Conservation (phyloP, 768 basidiomycete genomes). For the Mycena olivaceomarginata region DNA sequence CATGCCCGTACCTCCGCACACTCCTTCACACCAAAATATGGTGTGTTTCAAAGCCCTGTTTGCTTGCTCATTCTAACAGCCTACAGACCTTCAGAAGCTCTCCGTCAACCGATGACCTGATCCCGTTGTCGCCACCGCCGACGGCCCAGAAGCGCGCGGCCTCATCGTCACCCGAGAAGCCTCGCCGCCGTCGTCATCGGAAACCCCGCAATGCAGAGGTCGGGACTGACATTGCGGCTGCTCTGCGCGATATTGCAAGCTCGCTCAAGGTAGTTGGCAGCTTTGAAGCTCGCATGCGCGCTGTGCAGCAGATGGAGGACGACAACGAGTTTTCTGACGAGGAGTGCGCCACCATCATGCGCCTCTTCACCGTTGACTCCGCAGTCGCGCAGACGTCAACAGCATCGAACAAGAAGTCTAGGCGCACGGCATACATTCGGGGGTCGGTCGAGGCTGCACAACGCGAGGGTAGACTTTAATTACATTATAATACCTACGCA, state of each 20-base stretch:
- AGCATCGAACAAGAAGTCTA: constrained; percentile 1
- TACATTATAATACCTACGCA: background rate
- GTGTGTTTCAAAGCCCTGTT: background rate
- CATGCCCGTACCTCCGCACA: background rate
- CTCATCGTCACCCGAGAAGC: background rate
- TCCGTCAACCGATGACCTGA: background rate
- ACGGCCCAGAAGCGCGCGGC: background rate
- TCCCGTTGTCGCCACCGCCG: background rate
- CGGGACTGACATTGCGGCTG: background rate
- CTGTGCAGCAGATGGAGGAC: constrained; percentile 2
- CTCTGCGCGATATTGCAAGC: constrained; percentile 5
- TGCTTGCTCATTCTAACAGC: background rate
- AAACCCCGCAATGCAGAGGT: constrained; percentile 8
- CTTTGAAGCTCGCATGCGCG: background rate
- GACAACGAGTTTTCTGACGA: constrained; percentile 8
- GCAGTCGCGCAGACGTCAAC: background rate
- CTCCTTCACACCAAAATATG: background rate
- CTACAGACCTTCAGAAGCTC: background rate
- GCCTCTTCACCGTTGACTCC: background rate
- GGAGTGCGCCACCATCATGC: constrained; percentile 4
- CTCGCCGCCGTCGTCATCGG: background rate
- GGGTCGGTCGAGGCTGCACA: background rate
- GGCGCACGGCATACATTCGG: background rate
- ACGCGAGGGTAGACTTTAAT: background rate
- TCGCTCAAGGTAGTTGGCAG: constrained; percentile 11